Base-by-base conservation (phyloP, 2,329 filamentous ascomycete species). In the Fusarium verrucosum region DNA sequence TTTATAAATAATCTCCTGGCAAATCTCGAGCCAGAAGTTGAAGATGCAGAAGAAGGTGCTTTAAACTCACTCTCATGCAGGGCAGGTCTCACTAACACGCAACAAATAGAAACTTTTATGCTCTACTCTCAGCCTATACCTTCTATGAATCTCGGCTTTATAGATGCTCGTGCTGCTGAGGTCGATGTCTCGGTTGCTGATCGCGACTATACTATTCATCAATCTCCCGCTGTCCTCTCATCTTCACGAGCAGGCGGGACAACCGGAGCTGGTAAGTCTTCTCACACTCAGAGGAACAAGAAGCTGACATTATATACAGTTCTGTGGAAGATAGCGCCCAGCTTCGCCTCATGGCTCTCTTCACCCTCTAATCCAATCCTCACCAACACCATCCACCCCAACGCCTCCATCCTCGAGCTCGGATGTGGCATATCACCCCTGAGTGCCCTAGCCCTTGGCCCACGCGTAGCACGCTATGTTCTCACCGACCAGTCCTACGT, bases 401-500 rank as follows among this genome's bases (percentile, higher is more conserved):
- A 33, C 3, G 88, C 90, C 7, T 80, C 80, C 7, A 81, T 94
- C 19, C 81, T 97, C 52, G 95, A 98, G 73, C 86, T 99, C 7
- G 95, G 95, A 38, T 93, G 92, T 74, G 95, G 95, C 50, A 90
- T 96, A 52, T 91, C 93, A 1, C 92, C 90, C 17, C 82, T 98
- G 32, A 85, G 94, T 30, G 92, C 90, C 4, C 80, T 95, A 33
- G 80, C 87, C 8, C 77, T 97, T 13, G 84, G 85, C 3, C 84
- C 86, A 2, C 79, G 79, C 5, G 82, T 96, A 17, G 66, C 74
- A 20, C 81, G 81, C 58, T 96, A 95, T 74, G 82, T 93, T 40
- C 87, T 95, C 41, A 97, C 94, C 0, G 95, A 99, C 75, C 94
- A 97, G 76, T 78, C 87, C 40, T 98, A 98, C 76, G 91, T 96